Percentiles rank a stretch among this genome's conserved stretches.
Conservation (phyloP, 768 basidiomycete genomes). For the Kwoniella mangroviensis region DNA sequence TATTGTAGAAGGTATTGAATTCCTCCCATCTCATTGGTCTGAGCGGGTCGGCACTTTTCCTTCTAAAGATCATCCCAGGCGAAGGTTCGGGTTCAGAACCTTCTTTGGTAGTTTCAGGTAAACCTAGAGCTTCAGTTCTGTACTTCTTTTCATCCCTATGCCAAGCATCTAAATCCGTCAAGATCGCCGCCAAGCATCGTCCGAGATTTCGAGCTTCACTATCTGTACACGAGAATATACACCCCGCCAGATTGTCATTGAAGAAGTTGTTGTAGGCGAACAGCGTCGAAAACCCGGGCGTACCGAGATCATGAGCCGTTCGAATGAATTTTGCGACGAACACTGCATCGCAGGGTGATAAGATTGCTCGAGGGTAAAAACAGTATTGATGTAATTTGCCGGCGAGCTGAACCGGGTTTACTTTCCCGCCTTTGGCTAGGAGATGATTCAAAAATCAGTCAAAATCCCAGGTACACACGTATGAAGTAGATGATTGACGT, state of each 20-base stretch:
- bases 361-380: slow-evolving; percentile 83
- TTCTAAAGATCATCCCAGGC: slow-evolving; percentile 67
- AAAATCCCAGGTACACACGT: background rate
- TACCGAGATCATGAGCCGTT: slow-evolving; percentile 83
- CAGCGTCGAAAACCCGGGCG: slow-evolving; percentile 83
- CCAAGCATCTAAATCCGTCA: slow-evolving; percentile 81
- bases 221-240: slow-evolving; percentile 92
- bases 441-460: background rate
- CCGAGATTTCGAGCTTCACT: slow-evolving; percentile 95
- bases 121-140: slow-evolving; percentile 67
- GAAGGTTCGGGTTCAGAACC: slow-evolving; percentile 62
- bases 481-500: slow-evolving; percentile 14
- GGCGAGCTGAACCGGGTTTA: slow-evolving; percentile 25
- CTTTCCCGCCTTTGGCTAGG: slow-evolving; percentile 37
- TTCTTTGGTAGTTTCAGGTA: slow-evolving; percentile 64
- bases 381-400: slow-evolving; percentile 72
- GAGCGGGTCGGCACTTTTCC: slow-evolving; percentile 61
- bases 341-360: slow-evolving; percentile 97
- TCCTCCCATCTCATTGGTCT: slow-evolving; percentile 67
- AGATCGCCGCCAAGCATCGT: slow-evolving; percentile 82
- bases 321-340: slow-evolving; percentile 91
- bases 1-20: slow-evolving; percentile 73
- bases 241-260: slow-evolving; percentile 77
- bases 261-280: slow-evolving; percentile 84
- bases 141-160: slow-evolving; percentile 67